Base-by-base conservation (phyloP, 768 basidiomycete genomes). In the Lanmaoa pseudosensibilis region DNA sequence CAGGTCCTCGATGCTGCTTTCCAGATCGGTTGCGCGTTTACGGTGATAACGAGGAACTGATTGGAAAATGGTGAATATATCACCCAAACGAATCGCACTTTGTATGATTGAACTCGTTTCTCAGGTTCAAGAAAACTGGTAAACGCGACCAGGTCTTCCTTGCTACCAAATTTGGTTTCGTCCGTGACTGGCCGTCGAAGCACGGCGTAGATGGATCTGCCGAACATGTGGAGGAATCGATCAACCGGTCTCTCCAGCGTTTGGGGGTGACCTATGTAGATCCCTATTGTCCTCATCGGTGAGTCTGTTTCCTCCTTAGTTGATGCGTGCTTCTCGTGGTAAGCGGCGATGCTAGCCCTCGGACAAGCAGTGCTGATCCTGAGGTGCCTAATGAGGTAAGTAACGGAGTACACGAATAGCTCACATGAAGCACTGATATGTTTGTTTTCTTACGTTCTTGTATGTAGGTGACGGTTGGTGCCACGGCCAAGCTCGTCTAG, bases 91-190 rank as follows among this genome's bases (percentile, higher is more conserved):
- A 32, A 21, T n/a, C 13, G 16, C 4, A 21, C 16, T 9, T 13
- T 3, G 9, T 27, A 21, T 18, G 32, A 13, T 32, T 5, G 12
- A 12, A n/a, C 7, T 33, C 12, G 2, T 8, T n/a, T 39, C n/a
- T 13, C 55, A 79, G 78, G 79, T 78, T 83, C 68, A 74, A 75
- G 53, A 70, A 65, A 27, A 79, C 66, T 8, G 80, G 79, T 6
- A 80, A 80, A 59, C 70, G 79, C 18, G 63, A 61, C 50, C 70
- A 80, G 15, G 81, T 83, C 19, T 87, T 86, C 70, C 74, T 88
- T 19, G 83, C 84, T 3, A 85, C 84, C 19, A 87, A 88, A 66
- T 81, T 80, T 45, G 80, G 80, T 15, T 15, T 70, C 27, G 50
- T 57, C 71, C 66, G 23, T 68, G 73, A 55, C 65, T 63, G 48